Evolutionary conservation across 2,329 filamentous ascomycete species (phyloP).

Genomic region (Claviceps capensis): DNA sequence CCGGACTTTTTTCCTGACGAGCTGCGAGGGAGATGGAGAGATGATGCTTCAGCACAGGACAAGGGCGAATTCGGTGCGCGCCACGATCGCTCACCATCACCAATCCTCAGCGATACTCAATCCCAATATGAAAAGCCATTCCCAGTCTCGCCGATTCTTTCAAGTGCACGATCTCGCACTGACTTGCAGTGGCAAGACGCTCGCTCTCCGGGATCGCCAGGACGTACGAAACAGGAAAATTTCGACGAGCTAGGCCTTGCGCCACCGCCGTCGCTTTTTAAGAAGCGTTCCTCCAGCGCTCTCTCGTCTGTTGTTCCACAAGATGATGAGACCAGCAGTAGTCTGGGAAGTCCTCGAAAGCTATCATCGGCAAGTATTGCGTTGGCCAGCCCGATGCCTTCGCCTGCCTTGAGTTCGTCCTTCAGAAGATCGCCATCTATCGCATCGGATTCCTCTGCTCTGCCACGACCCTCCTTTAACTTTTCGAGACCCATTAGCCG

Average conservation of each 20-base stretch:
- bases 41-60: slow-evolving; percentile 23
- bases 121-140: slow-evolving; percentile 15
- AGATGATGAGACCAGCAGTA: slow-evolving; percentile 52
- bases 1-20: slow-evolving; percentile 26
- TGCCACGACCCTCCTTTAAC: slow-evolving; percentile 72
- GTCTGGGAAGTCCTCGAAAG: slow-evolving; percentile 51
- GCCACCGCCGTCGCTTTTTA: slow-evolving; percentile 35
- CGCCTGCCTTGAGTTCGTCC: slow-evolving; percentile 43
- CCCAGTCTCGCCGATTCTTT: slow-evolving; percentile 17
- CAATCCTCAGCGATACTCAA: slow-evolving; percentile 29
- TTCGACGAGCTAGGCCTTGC: slow-evolving; percentile 38
- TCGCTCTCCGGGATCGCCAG: slow-evolving; percentile 27
- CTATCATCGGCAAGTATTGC: slow-evolving; percentile 56
- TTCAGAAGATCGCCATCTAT: slow-evolving; percentile 71
- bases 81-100: slow-evolving; percentile 43
- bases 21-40: slow-evolving; percentile 26
- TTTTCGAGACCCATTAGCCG: slow-evolving; percentile 85
- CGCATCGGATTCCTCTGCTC: slow-evolving; percentile 63
- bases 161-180: slow-evolving; percentile 21
- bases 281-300: slow-evolving; percentile 43
- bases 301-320: slow-evolving; percentile 52
- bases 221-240: slow-evolving; percentile 29
- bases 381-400: slow-evolving; percentile 30
- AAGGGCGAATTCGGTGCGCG: slow-evolving; percentile 32
- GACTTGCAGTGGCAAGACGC: slow-evolving; percentile 20